phyloP scores from a whole-genome alignment of 345 rosid genomes.

The Lepidium africanum region DNA sequence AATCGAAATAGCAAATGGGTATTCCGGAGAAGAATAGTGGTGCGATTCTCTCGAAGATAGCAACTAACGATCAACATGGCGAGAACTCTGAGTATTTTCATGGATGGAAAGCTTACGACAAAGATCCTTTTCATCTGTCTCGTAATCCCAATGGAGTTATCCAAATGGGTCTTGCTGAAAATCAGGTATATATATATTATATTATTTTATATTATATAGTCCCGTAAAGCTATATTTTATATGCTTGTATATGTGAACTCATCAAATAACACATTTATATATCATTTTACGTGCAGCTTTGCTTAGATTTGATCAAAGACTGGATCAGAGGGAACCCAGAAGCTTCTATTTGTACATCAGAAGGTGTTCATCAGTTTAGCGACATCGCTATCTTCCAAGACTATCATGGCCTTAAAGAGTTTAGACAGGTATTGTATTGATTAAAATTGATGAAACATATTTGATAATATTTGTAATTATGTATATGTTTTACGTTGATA shows the following conservation, averaged over 20 bases:
- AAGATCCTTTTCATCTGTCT: constrained; percentile 50
- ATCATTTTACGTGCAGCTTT: constrained; percentile 39
- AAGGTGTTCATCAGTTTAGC: constrained; percentile 49
- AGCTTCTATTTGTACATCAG: constrained; percentile 69
- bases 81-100: constrained; percentile 74
- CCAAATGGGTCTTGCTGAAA: constrained; percentile 91
- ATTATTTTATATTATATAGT: background rate
- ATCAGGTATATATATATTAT: constrained; percentile 70
- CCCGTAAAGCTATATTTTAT: background rate
- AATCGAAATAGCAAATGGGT: constrained; percentile 4
- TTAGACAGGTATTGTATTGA: constrained; percentile 52
- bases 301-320: constrained; percentile 44
- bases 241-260: background rate
- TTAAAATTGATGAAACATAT: background rate
- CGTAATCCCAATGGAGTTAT: constrained; percentile 59
- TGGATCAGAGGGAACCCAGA: constrained; percentile 62
- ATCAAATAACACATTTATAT: background rate
- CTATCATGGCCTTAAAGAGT: constrained; percentile 67
- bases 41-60: constrained; percentile 51
- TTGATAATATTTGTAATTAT: background rate
- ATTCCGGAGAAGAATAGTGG: background rate
- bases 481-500: background rate
- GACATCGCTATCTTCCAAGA: constrained; percentile 77
- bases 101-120: constrained; percentile 86
- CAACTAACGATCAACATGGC: constrained; percentile 53